These are phyloP conservation scores for Neofusicoccum cordaticola DNA, from an alignment of 2,329 filamentous ascomycete genomes.

Conservation along the genomic window DNA sequence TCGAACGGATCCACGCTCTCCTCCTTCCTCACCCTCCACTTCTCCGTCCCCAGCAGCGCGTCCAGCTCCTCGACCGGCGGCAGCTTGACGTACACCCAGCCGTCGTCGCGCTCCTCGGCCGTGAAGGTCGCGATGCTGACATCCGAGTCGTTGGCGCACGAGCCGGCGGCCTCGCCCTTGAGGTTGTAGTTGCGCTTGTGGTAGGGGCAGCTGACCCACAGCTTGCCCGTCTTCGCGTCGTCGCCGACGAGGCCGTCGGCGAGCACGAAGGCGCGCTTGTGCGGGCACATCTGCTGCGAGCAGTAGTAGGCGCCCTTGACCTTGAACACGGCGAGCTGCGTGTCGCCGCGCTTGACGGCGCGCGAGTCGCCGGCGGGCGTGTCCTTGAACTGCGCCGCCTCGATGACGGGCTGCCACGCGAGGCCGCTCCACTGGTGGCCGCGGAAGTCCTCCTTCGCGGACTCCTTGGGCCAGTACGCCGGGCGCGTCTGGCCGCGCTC, in stretches of 20 bases:
- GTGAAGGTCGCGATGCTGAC: slow-evolving; percentile 82
- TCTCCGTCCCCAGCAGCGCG: slow-evolving; percentile 69
- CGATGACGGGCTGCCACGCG: slow-evolving; percentile 77
- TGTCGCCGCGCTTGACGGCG: slow-evolving; percentile 81
- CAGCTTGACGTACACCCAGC: slow-evolving; percentile 75
- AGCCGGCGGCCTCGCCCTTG: slow-evolving; percentile 61
- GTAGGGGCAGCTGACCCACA: slow-evolving; percentile 85
- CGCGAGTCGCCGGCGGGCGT: slow-evolving; percentile 70
- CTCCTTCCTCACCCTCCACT: slow-evolving; percentile 74
- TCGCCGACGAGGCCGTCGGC: slow-evolving; percentile 81
- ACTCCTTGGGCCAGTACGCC: slow-evolving; percentile 71
- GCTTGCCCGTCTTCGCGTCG: slow-evolving; percentile 55
- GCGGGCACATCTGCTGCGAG: slow-evolving; percentile 91
- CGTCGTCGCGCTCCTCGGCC: slow-evolving; percentile 71
- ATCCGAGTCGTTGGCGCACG: slow-evolving; percentile 70
- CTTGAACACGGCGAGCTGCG: slow-evolving; percentile 84
- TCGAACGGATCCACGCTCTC: slow-evolving; percentile 60
- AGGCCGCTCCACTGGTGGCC: slow-evolving; percentile 63
- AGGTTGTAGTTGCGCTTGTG: slow-evolving; percentile 90
- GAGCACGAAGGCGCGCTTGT: slow-evolving; percentile 87
- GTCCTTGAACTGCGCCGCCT: slow-evolving; percentile 66
- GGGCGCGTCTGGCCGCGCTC: slow-evolving; percentile 74
- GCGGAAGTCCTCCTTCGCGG: slow-evolving; percentile 69
- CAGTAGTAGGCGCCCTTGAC: slow-evolving; percentile 78
- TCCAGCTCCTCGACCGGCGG: slow-evolving; percentile 81